These are phyloP conservation scores for Diplogelasinospora grovesii DNA, from an alignment of 495 filamentous ascomycete species.

Conservation along the genomic window DNA sequence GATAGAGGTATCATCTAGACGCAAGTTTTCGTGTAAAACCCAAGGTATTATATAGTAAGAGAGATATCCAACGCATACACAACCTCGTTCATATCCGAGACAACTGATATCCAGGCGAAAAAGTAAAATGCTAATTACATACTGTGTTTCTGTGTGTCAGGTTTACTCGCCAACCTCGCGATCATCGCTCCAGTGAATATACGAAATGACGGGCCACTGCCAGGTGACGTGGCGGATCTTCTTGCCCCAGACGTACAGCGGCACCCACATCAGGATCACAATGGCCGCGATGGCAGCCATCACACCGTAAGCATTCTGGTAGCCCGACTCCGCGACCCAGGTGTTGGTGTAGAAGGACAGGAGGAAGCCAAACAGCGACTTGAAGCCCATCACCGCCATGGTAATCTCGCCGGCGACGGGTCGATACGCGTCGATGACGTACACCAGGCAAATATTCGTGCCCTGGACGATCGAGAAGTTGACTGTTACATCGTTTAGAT, in stretches of 20 bases:
- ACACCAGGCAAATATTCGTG: constrained; percentile 47
- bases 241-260: constrained; percentile 46
- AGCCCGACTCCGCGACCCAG: constrained; percentile 47
- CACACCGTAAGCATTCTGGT: constrained; percentile 43
- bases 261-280: constrained; percentile 34
- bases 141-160: too few relatives aligned
- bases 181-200: constrained; percentile 42
- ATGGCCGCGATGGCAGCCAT: constrained; percentile 46
- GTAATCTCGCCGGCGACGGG: constrained; percentile 48
- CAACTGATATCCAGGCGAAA: too few relatives aligned
- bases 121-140: too few relatives aligned
- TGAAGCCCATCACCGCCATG: constrained; percentile 46
- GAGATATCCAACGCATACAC: too few relatives aligned
- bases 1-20: too few relatives aligned
- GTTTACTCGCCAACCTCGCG: constrained; percentile 44
- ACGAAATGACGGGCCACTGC: constrained; percentile 40
- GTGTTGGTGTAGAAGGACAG: constrained; percentile 55
- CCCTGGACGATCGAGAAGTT: constrained; percentile 47
- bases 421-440: constrained; percentile 50
- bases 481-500: constrained; percentile 17
- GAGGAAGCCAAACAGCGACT: constrained; percentile 51
- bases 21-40: too few relatives aligned
- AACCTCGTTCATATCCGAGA: too few relatives aligned
- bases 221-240: constrained; percentile 37
- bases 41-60: too few relatives aligned